These are phyloP conservation scores for Ophiosphaerella narmari DNA, from an alignment of 2,329 filamentous ascomycete genomes.

Conservation along the genomic window DNA sequence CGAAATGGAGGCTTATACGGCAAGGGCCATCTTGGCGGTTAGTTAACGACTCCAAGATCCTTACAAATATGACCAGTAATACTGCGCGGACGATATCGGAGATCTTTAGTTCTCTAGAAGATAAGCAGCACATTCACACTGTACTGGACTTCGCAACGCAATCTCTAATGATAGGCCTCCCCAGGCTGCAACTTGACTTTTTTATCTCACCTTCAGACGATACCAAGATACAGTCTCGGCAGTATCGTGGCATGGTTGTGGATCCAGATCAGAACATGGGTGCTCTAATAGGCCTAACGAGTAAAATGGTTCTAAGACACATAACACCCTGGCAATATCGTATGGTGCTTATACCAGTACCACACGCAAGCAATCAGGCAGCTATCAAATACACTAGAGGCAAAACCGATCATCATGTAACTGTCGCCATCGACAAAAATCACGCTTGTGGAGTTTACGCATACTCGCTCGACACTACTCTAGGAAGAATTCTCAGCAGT, in stretches of 20 bases:
- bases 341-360: conserved; percentile 43
- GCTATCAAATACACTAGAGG: conserved; percentile 8
- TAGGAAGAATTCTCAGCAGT: conserved; percentile 58
- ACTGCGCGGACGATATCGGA: conserved; percentile 13
- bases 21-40: conserved; percentile 14
- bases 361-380: conserved; percentile 7
- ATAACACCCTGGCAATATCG: conserved; percentile 24
- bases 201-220: conserved; percentile 9
- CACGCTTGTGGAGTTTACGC: conserved; percentile 40
- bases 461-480: conserved; percentile 55
- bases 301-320: background rate
- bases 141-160: conserved; percentile 17
- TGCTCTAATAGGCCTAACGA: conserved; percentile 30
- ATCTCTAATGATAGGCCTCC: conserved; percentile 15
- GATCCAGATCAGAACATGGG: conserved; percentile 29
- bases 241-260: conserved; percentile 32
- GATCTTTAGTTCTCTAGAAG: conserved; percentile 23
- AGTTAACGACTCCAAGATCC: conserved; percentile 34
- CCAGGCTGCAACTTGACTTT: conserved; percentile 18
- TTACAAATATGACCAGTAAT: conserved; percentile 41
- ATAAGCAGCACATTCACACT: conserved; percentile 19
- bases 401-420: conserved; percentile 4
- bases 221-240: conserved; percentile 22
- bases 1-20: conserved; percentile 20
- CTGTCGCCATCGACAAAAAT: conserved; percentile 18